A percentile compares a stretch with the other conserved stretches of the same genome.
Evolutionary conservation across 257 asterid genomes (phyloP).

Genomic region (Fraxinus pennsylvanica): DNA sequence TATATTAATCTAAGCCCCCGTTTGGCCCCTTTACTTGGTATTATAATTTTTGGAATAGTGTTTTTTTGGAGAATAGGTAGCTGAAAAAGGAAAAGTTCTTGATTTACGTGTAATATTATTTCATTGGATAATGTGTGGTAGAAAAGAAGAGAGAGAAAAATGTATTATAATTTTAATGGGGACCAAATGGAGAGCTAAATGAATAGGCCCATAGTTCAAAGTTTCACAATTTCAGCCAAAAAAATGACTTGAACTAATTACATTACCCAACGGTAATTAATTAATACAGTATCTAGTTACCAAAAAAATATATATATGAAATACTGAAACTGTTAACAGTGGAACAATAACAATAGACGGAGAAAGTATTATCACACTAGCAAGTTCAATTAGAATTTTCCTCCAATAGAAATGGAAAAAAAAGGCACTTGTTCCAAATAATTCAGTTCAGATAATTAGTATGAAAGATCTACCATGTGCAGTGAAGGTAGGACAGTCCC

Average conservation of each 20-base stretch:
- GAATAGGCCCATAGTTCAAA: background rate
- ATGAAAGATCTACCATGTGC: conserved; percentile 69
- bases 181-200: too few relatives aligned
- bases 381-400: background rate
- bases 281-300: background rate
- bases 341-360: background rate
- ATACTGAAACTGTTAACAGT: background rate
- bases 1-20: too few relatives aligned
- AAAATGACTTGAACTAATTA: background rate
- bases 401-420: conserved; percentile 7
- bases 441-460: conserved; percentile 22
- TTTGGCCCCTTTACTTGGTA: too few relatives aligned
- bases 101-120: too few relatives aligned
- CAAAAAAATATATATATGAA: too few relatives aligned
- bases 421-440: conserved; percentile 5
- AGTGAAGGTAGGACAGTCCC: conserved; percentile 87
- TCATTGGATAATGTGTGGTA: too few relatives aligned
- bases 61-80: too few relatives aligned
- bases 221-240: background rate
- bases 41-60: too few relatives aligned
- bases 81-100: too few relatives aligned
- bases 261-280: background rate
- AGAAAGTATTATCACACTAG: background rate
- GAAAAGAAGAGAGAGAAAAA: too few relatives aligned
- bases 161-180: too few relatives aligned